Percentiles rank a stretch among this genome's conserved stretches.
Conservation (phyloP, 1,139 yeast species). For the Pichia sp. region DNA sequence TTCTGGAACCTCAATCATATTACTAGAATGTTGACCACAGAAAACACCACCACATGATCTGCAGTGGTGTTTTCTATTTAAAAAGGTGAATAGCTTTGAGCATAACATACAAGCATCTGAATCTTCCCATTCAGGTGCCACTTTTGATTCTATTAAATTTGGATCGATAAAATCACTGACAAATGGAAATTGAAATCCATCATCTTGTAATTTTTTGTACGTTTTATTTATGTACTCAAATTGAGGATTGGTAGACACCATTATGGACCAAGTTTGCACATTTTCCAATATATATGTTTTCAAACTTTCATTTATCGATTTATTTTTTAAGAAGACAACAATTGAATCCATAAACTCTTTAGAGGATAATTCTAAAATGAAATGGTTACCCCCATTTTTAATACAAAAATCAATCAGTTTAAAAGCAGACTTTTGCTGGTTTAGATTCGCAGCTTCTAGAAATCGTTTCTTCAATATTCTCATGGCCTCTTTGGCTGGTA, state of each 20-base stretch:
- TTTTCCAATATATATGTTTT: constrained; percentile 52
- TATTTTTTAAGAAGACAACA: constrained; percentile 31
- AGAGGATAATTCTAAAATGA: constrained; percentile 68
- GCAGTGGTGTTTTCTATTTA: constrained; percentile 93
- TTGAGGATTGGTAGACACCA: constrained; percentile 64
- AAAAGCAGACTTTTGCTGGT: constrained; percentile 65
- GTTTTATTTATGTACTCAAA: constrained; percentile 56
- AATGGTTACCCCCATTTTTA: constrained; percentile 88
- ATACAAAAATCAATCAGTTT: constrained; percentile 79
- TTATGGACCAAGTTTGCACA: constrained; percentile 70
- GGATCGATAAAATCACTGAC: constrained; percentile 31
- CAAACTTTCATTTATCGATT: constrained; percentile 44
- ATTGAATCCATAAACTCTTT: constrained; percentile 81
- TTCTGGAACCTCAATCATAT: constrained; percentile 63
- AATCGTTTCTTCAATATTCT: constrained; percentile 69
- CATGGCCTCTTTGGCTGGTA: constrained; percentile 83
- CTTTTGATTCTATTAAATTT: constrained; percentile 72
- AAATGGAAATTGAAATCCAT: constrained; percentile 67
- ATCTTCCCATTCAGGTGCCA: constrained; percentile 98
- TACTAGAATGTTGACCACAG: constrained; percentile 75
- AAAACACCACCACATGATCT: constrained; percentile 95
- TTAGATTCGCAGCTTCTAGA: constrained; percentile 53
- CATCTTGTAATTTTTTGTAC: constrained; percentile 50
- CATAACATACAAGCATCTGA: constrained; percentile 95
- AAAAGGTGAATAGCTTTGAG: constrained; percentile 66